Conservation (phyloP, 495 filamentous ascomycete genomes). For the Hyaloscypha hepaticicola region DNA sequence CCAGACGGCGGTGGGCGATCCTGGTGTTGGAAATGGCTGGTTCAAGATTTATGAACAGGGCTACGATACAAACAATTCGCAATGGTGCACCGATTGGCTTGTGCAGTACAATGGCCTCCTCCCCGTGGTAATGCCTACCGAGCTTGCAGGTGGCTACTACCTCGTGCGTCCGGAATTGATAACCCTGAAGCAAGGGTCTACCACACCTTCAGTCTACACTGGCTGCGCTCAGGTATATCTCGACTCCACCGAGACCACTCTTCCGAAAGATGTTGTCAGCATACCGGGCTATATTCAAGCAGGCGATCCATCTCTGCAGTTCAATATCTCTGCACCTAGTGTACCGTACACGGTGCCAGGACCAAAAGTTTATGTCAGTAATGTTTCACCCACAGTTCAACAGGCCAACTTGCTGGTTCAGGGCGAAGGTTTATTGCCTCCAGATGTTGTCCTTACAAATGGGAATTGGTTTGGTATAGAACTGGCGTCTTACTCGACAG, state of each 20-base stretch:
- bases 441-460: constrained; percentile 58
- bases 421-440: constrained; percentile 44
- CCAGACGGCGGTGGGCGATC: constrained; percentile 39
- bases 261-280: constrained; percentile 47
- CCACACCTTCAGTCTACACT: constrained; percentile 53
- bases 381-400: not conserved
- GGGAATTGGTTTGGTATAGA: constrained; percentile 71
- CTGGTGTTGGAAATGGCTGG: constrained; percentile 64
- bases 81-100: constrained; percentile 65
- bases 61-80: constrained; percentile 45
- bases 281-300: constrained; percentile 64
- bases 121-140: constrained; percentile 55
- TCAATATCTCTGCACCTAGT: constrained; percentile 56
- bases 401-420: constrained; percentile 19
- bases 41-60: constrained; percentile 76
- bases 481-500: constrained; percentile 50
- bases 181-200: constrained; percentile 62
- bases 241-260: constrained; percentile 42
- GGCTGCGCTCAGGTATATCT: constrained; percentile 73
- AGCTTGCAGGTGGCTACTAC: constrained; percentile 64
- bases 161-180: constrained; percentile 66
- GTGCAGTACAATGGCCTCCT: constrained; percentile 64
- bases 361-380: constrained; percentile 46
- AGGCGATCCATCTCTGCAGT: constrained; percentile 53
- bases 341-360: constrained; percentile 57